Evolutionary conservation across 495 filamentous ascomycete species (phyloP).

Genomic region (Podospora comata): DNA sequence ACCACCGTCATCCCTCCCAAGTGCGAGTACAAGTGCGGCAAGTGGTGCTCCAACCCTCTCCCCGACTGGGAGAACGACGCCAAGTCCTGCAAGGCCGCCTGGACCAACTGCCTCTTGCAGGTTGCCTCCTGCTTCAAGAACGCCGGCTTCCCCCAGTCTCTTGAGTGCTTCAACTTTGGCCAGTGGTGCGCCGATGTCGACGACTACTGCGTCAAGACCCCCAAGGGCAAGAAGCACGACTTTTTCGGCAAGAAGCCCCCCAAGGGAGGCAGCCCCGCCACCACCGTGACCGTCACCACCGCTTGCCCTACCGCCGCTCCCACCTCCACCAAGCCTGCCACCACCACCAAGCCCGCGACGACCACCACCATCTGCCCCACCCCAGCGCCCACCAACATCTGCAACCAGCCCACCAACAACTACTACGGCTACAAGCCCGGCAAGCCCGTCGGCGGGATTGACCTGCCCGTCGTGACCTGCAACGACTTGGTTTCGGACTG

Average conservation of each 20-base stretch:
- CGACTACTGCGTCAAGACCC: slow-evolving; percentile 36
- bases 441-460: slow-evolving; percentile 48
- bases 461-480: slow-evolving; percentile 48
- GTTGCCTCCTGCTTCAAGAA: slow-evolving; percentile 46
- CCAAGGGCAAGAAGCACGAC: slow-evolving; percentile 28
- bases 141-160: slow-evolving; percentile 46
- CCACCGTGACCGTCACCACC: slow-evolving; percentile 30
- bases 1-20: slow-evolving; percentile 40
- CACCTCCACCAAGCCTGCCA: slow-evolving; percentile 28
- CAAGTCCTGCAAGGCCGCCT: slow-evolving; percentile 35
- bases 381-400: slow-evolving; percentile 46
- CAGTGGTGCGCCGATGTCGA: slow-evolving; percentile 42
- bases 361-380: slow-evolving; percentile 37
- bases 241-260: slow-evolving; percentile 42
- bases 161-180: slow-evolving; percentile 44
- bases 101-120: slow-evolving; percentile 42
- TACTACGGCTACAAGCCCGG: slow-evolving; percentile 38
- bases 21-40: slow-evolving; percentile 51
- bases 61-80: slow-evolving; percentile 41
- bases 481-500: slow-evolving; percentile 45
- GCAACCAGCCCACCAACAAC: slow-evolving; percentile 40
- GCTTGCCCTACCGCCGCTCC: slow-evolving; percentile 37
- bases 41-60: slow-evolving; percentile 49
- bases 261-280: slow-evolving; percentile 22
- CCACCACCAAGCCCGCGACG: slow-evolving; percentile 24